phyloP scores from a whole-genome alignment of 1,139 yeast species.

The Blastobotrys illinoisensis region DNA sequence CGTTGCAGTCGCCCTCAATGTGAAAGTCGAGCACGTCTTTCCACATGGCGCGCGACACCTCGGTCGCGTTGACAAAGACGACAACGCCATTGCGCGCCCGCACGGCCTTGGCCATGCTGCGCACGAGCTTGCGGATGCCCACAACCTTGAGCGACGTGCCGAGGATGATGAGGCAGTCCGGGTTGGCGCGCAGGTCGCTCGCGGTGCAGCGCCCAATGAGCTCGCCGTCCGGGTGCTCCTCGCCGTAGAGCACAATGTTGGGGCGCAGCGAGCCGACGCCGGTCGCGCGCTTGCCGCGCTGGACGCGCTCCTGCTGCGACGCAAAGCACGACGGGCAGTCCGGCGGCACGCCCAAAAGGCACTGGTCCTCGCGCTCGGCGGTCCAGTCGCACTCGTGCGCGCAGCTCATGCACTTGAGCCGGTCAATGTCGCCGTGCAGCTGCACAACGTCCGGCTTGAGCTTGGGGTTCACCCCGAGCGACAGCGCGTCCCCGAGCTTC shows the following conservation, averaged over 20 bases:
- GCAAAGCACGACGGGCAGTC: slow-evolving; percentile 56
- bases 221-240: slow-evolving; percentile 71
- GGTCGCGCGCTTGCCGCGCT: slow-evolving; percentile 57
- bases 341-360: slow-evolving; percentile 54
- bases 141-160: slow-evolving; percentile 74
- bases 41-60: slow-evolving; percentile 40
- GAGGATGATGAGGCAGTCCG: slow-evolving; percentile 62
- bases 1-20: slow-evolving; percentile 74
- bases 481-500: slow-evolving; percentile 31
- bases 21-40: slow-evolving; percentile 61
- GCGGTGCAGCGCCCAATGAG: slow-evolving; percentile 54
- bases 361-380: slow-evolving; percentile 39
- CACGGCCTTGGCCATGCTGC: slow-evolving; percentile 50
- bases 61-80: slow-evolving; percentile 55
- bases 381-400: slow-evolving; percentile 58
- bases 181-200: slow-evolving; percentile 49
- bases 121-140: slow-evolving; percentile 66
- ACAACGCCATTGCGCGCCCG: slow-evolving; percentile 58
- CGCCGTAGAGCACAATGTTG: slow-evolving; percentile 72
- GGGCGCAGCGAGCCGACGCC: slow-evolving; percentile 66
- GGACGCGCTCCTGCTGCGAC: slow-evolving; percentile 49
- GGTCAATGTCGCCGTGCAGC: slow-evolving; percentile 82
- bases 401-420: slow-evolving; percentile 69
- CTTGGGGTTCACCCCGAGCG: slow-evolving; percentile 10
- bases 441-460: slow-evolving; percentile 60